Evolutionary conservation across 2,329 filamentous ascomycete genomes (phyloP).

Genomic region (Fusarium proliferatum): DNA sequence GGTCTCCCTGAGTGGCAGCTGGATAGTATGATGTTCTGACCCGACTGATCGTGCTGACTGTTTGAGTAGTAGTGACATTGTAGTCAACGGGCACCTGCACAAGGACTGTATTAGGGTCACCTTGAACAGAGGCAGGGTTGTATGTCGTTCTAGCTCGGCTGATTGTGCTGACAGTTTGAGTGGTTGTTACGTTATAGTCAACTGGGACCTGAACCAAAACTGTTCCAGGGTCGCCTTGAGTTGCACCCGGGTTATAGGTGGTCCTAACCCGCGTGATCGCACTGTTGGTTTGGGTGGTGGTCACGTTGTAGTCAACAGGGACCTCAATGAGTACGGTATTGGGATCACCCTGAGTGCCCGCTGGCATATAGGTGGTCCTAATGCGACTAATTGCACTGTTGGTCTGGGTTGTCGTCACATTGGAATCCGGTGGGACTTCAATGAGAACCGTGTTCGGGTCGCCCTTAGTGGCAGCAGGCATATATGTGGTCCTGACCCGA

Average conservation of each 20-base stretch:
- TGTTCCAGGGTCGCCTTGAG: constrained; percentile 2
- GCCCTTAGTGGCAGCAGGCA: not conserved
- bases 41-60: not conserved
- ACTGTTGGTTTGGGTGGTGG: not conserved
- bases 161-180: not conserved
- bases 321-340: constrained; percentile 13
- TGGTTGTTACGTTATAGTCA: not conserved
- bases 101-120: constrained; percentile 15
- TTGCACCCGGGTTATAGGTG: constrained; percentile 1
- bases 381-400: not conserved
- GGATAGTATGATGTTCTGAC: not conserved
- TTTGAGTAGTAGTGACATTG: not conserved
- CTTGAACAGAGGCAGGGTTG: not conserved
- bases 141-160: not conserved
- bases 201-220: not conserved
- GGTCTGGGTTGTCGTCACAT: constrained; percentile 6
- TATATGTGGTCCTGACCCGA: constrained; percentile 3
- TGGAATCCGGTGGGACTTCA: not conserved
- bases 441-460: constrained; percentile 13
- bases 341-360: constrained; percentile 11
- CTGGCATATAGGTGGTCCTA: constrained; percentile 6
- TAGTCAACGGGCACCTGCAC: constrained; percentile 12
- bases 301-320: constrained; percentile 3
- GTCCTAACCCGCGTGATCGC: not conserved
- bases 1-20: not conserved